Evolutionary conservation across 768 basidiomycete genomes (phyloP).

Genomic region (Suillus lakei): DNA sequence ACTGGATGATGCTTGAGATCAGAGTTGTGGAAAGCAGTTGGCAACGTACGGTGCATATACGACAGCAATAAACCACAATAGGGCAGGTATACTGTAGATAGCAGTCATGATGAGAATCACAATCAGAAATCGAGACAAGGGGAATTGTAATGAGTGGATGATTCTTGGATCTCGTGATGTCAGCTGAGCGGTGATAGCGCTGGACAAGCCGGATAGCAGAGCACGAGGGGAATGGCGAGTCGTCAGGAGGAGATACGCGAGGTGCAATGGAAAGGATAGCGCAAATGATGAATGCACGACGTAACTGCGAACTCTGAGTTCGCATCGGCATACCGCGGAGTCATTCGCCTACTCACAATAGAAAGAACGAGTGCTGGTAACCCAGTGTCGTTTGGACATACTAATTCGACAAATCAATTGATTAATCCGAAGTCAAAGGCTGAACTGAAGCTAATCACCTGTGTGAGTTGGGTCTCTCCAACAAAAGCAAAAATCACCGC

Average conservation of each 20-base stretch:
- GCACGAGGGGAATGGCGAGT: constrained; percentile 52
- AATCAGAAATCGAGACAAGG: constrained; percentile 39
- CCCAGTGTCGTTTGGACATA: constrained; percentile 78
- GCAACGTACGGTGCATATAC: constrained; percentile 70
- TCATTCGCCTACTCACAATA: constrained; percentile 62
- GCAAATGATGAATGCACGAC: constrained; percentile 84
- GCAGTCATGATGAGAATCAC: constrained; percentile 26
- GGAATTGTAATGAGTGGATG: constrained; percentile 27
- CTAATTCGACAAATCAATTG: constrained; percentile 41
- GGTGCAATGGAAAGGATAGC: constrained; percentile 82
- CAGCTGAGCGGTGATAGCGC: constrained; percentile 46
- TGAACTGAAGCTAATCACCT: constrained; percentile 49
- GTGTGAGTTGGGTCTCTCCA: constrained; percentile 73
- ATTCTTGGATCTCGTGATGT: constrained; percentile 16
- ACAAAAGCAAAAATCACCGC: constrained; percentile 74
- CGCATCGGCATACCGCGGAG: neutral
- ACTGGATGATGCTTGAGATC: constrained; percentile 41
- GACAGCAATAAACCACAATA: constrained; percentile 80
- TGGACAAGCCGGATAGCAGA: constrained; percentile 55
- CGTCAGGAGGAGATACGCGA: constrained; percentile 62
- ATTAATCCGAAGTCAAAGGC: neutral
- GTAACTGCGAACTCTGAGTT: constrained; percentile 56
- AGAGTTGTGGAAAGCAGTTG: neutral
- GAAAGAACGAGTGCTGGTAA: constrained; percentile 88
- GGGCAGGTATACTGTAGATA: constrained; percentile 64